Conservation (phyloP, 495 filamentous ascomycete genomes). For the Filosporella fistucella region DNA sequence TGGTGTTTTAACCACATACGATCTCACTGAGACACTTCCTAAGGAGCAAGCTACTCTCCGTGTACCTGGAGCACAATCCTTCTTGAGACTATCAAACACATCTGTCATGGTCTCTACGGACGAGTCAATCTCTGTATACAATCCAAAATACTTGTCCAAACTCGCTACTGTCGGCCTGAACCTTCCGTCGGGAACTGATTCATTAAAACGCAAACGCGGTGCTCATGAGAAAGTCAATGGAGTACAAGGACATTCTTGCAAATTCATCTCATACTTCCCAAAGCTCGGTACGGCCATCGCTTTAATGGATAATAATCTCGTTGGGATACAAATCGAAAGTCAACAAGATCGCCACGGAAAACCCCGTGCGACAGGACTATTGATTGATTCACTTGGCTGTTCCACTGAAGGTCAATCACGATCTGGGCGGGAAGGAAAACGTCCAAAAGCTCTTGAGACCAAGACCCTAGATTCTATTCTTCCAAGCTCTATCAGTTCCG, state of each 20-base stretch:
- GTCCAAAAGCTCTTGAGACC: not conserved
- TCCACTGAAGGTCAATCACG: conserved; percentile 7
- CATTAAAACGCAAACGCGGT: conserved; percentile 16
- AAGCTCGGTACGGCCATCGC: conserved; percentile 59
- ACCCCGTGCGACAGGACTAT: conserved; percentile 58
- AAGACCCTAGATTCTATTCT: conserved; percentile 10
- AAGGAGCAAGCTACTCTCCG: conserved; percentile 15
- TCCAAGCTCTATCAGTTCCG: conserved; percentile 9
- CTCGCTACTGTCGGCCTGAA: conserved; percentile 46
- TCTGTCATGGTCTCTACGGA: conserved; percentile 41
- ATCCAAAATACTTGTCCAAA: conserved; percentile 61
- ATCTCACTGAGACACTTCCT: conserved; percentile 31
- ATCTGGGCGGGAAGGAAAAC: not conserved
- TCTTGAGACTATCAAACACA: conserved; percentile 46
- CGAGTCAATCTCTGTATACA: conserved; percentile 49
- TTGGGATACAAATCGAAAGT: conserved; percentile 61
- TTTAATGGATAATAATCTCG: conserved; percentile 47
- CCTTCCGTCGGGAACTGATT: conserved; percentile 10
- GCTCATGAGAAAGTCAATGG: conserved; percentile 13
- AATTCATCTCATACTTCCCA: conserved; percentile 57
- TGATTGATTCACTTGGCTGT: conserved; percentile 70
- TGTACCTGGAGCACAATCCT: conserved; percentile 36
- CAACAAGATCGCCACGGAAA: conserved; percentile 53
- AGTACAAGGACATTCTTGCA: conserved; percentile 23
- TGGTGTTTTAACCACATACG: conserved; percentile 42